Evolutionary conservation across 768 basidiomycete species (phyloP), one percentile per base, ranked within the genome.

Genomic region (Hortiboletus flavorubellus): DNA sequence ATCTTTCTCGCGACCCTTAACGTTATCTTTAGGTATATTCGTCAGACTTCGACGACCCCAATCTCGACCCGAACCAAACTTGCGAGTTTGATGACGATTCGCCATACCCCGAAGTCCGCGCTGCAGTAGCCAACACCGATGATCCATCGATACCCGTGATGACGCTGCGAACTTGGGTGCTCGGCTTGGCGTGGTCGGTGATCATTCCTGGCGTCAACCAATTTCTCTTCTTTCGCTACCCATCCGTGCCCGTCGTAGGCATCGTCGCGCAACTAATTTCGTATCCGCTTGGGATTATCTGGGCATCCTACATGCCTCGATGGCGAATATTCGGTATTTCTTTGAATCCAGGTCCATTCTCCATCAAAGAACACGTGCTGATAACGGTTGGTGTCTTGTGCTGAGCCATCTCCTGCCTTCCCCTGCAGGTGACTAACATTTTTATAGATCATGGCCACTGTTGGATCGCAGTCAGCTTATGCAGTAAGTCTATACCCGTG

Each of bases 171-270:
- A 79, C 83, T 4, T 89, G 87, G 87, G 70, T 79, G 7, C 76
- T 95, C 44, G 93, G 94, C 46, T 53, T 93, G 15, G 58, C 80
- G 34, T 89, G 82, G 79, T 80, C 88, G 5, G 79, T 89, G 35
- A 59, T 90, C 64, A 76, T 84, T 50, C 76, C 84, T 5, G 84
- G 82, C 26, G 68, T 85, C 48, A 88, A 91, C 64, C 88, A 87
- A 57, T 87, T 89, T 73, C 86, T 89, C 72, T 86, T 81, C 77
- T 88, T 89, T 72, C 84, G 86, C 15, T 87, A 82, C 64, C 89
- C 89, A 4, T 78, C 79, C 33, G 83, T 90, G 12, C 73, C 75
- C 23, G 78, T 91, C 56, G 77, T 76, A n/a, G 75, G 76, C 68
- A 75, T 89, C 41, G 84, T 88, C 6, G 88, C 86, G 2, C 87